Evolutionary conservation across 805 yeast species (phyloP).

Genomic region (Candida lessepsii): DNA sequence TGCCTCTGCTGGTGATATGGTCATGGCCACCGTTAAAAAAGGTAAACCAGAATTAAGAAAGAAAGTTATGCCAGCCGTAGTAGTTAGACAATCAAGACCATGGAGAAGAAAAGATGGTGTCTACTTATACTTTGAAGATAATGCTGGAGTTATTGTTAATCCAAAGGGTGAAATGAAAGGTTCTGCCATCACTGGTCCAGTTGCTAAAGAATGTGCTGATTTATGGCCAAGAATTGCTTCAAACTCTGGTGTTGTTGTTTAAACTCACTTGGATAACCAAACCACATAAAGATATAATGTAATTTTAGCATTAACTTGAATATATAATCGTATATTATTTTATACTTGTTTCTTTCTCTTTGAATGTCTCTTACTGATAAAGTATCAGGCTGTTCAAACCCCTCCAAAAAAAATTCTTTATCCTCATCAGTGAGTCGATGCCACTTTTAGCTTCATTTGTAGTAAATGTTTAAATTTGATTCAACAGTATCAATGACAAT

Average conservation of each 20-base stretch:
- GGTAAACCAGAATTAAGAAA: slow-evolving; percentile 99
- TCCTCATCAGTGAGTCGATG: too few relatives aligned
- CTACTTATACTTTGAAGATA: slow-evolving; percentile 99
- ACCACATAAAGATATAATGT: too few relatives aligned
- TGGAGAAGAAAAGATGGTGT: slow-evolving; percentile 99
- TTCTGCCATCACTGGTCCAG: slow-evolving; percentile 99
- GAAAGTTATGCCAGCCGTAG: slow-evolving; percentile 99
- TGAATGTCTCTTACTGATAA: too few relatives aligned
- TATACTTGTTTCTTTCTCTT: too few relatives aligned
- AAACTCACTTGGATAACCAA: slow-evolving; percentile 38
- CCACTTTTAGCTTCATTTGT: too few relatives aligned
- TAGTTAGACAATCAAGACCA: slow-evolving; percentile 98
- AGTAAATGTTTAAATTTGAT: too few relatives aligned
- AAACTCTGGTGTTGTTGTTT: slow-evolving; percentile 99
- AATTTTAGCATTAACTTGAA: slow-evolving; percentile 13
- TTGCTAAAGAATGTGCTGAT: slow-evolving; percentile 99
- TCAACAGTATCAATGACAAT: too few relatives aligned
- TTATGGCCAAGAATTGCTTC: slow-evolving; percentile 99
- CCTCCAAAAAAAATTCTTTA: too few relatives aligned
- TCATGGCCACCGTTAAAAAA: slow-evolving; percentile 98
- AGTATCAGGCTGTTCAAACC: too few relatives aligned
- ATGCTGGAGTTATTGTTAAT: slow-evolving; percentile 99
- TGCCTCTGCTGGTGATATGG: slow-evolving; percentile 99
- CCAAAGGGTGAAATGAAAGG: slow-evolving; percentile 99
- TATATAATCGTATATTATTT: slow-evolving; percentile 9